Base-by-base conservation (phyloP, 805 yeast species). In the Pachysolen tannophilus region DNA sequence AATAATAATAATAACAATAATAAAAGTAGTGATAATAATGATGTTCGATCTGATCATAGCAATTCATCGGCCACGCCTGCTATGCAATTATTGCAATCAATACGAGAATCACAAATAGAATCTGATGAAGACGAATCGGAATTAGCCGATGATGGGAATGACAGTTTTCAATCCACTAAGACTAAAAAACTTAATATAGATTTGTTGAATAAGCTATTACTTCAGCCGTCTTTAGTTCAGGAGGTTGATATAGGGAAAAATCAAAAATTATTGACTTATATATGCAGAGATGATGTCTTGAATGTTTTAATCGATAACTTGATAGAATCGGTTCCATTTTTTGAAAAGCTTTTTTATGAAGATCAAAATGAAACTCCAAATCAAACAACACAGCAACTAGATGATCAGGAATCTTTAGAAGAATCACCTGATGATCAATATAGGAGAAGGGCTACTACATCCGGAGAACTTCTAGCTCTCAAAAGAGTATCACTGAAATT, bases 381-480 rank as follows among this genome's bases (percentile, higher is more conserved):
- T 14, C 40, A 32, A 7, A 33, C 30, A 16, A 41, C 39, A 13
- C 44, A 33, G 7, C 31, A 34, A n/a, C 40, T 38, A n/a, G 47
- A 43, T 19, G 47, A 47, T 28, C 50, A 47, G 21, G 43, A 45
- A 29, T 39, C 25, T 11, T 35, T 33, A n/a, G 28, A 33, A 25
- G 43, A 39, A 16, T 18, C 43, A 6, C 30, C 24, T 5, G 38
- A 39, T 14, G 30, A 39, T 19, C 30, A 15, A 13, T 30, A 23
- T 14, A 21, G 35, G 13, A 23, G 43, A 26, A 25, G 43, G 23
- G 71, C 80, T 2, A 69, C 72, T 30, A 60, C 75, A 43, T 82
- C 92, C 11, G 80, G 92, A 1, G 95, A 86, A 51, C 75, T 85
- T 32, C 63, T 85, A 30, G 70, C 84, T 30, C 80, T 88, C 2